Percentiles rank a stretch among this genome's conserved stretches.
Evolutionary conservation across 306 rosid genomes (phyloP).

Genomic region (Cicer cuneatum): DNA sequence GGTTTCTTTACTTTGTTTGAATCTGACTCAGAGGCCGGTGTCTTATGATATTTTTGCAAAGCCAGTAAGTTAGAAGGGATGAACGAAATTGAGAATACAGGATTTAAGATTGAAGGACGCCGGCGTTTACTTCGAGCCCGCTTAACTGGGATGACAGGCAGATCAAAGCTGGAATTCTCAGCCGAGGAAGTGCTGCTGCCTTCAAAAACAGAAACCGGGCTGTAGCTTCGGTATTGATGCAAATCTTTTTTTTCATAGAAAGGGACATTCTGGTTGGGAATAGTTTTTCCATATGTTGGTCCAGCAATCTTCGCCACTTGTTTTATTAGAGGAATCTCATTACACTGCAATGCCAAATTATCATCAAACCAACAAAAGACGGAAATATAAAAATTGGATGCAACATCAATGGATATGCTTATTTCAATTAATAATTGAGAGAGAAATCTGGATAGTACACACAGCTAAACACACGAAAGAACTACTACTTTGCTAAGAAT

Average conservation of each 20-base stretch:
- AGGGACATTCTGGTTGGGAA: slow-evolving; percentile 39
- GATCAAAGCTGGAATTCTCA: slow-evolving; percentile 54
- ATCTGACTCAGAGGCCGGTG: slow-evolving; percentile 49
- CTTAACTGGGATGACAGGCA: slow-evolving; percentile 49
- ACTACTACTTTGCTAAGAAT: slow-evolving; percentile 21
- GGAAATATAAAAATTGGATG: slow-evolving; percentile 29
- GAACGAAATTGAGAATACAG: slow-evolving; percentile 45
- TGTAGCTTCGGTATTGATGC: slow-evolving; percentile 59
- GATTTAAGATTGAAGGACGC: slow-evolving; percentile 52
- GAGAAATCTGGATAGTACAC: slow-evolving; percentile 22
- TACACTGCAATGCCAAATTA: slow-evolving; percentile 50
- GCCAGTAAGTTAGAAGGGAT: slow-evolving; percentile 35
- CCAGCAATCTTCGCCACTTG: slow-evolving; percentile 36
- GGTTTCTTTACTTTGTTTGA: slow-evolving; percentile 45
- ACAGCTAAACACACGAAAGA: slow-evolving; percentile 25
- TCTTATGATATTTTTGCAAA: slow-evolving; percentile 31
- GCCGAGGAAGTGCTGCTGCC: slow-evolving; percentile 66
- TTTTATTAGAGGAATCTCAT: slow-evolving; percentile 41
- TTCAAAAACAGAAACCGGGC: slow-evolving; percentile 79
- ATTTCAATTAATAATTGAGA: slow-evolving; percentile 36
- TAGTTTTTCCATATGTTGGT: slow-evolving; percentile 46
- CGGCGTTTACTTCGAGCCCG: slow-evolving; percentile 72
- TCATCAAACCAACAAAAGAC: slow-evolving; percentile 32
- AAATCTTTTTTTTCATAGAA: slow-evolving; percentile 51
- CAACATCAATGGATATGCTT: slow-evolving; percentile 15